Evolutionary conservation across 306 rosid species (phyloP).

Genomic region (Corylus heterophylla): DNA sequence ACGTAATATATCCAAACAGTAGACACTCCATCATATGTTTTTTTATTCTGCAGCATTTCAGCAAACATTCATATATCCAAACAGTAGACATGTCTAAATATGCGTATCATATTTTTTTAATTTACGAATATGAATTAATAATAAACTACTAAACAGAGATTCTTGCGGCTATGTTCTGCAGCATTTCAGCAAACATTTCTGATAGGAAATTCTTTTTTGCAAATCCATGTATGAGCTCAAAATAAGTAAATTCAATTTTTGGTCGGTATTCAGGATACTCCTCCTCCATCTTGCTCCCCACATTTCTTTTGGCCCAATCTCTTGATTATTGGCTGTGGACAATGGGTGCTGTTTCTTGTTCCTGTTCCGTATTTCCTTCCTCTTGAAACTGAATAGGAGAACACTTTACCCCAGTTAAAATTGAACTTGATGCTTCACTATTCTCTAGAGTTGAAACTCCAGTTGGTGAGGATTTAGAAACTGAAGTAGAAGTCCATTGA

Average conservation of each 20-base stretch:
- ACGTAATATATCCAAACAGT: no score
- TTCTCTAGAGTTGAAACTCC: conserved; percentile 21
- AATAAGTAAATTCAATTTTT: conserved; percentile 47
- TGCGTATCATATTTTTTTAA: no score
- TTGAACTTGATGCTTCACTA: not conserved
- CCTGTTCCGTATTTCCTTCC: conserved; percentile 10
- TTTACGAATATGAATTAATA: no score
- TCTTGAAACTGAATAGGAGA: conserved; percentile 8
- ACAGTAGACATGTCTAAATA: no score
- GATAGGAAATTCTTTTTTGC: conserved; percentile 58
- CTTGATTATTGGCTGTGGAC: conserved; percentile 28
- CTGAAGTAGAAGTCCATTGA: conserved; percentile 1
- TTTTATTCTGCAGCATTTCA: no score
- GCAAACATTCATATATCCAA: no score
- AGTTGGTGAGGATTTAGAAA: conserved; percentile 23
- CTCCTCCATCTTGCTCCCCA: conserved; percentile 28
- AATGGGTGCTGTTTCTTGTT: conserved; percentile 34
- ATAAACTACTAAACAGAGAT: no score
- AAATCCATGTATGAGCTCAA: conserved; percentile 54
- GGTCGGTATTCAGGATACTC: conserved; percentile 52
- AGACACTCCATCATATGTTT: no score
- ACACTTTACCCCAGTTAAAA: not conserved
- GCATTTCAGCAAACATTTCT: conserved; percentile 31
- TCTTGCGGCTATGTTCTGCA: conserved; percentile 47
- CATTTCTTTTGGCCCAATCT: conserved; percentile 21